Conservation (phyloP, 495 filamentous ascomycete species). For the Talaromyces liani region DNA sequence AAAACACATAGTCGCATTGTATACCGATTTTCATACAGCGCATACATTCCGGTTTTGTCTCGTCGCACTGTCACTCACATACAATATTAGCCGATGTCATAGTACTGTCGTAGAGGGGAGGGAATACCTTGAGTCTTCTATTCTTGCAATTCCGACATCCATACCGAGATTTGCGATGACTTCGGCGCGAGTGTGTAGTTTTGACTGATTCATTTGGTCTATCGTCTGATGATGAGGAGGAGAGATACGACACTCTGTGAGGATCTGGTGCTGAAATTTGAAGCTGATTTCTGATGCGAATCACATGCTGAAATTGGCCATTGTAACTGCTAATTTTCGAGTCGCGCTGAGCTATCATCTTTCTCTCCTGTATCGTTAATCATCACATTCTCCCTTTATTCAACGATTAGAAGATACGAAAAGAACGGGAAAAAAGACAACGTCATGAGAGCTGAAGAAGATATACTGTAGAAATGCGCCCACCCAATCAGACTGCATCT, state of each 20-base stretch:
- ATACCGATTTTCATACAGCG: slow-evolving; percentile 33
- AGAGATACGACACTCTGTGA: background rate
- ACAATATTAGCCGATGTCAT: background rate
- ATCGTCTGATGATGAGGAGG: background rate
- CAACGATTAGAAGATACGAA: background rate
- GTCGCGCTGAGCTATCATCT: background rate
- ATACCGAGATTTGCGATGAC: slow-evolving; percentile 37
- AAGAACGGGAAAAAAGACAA: background rate
- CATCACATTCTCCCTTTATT: no score
- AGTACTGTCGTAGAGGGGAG: background rate
- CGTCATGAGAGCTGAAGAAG: background rate
- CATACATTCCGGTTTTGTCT: slow-evolving; percentile 35
- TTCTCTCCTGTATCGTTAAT: background rate
- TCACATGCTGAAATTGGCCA: background rate
- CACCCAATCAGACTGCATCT: background rate
- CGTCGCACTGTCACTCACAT: slow-evolving; percentile 33
- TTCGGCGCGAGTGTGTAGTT: slow-evolving; percentile 19
- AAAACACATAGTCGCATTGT: slow-evolving; percentile 29
- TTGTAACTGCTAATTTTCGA: background rate
- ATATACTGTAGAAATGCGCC: background rate
- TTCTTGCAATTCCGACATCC: slow-evolving; percentile 43
- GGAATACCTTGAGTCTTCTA: slow-evolving; percentile 37
- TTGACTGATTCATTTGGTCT: background rate
- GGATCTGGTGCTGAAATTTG: background rate
- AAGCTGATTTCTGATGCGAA: background rate